Conservation (phyloP, 2,329 filamentous ascomycete genomes). For the Ramularia collo-cygni region DNA sequence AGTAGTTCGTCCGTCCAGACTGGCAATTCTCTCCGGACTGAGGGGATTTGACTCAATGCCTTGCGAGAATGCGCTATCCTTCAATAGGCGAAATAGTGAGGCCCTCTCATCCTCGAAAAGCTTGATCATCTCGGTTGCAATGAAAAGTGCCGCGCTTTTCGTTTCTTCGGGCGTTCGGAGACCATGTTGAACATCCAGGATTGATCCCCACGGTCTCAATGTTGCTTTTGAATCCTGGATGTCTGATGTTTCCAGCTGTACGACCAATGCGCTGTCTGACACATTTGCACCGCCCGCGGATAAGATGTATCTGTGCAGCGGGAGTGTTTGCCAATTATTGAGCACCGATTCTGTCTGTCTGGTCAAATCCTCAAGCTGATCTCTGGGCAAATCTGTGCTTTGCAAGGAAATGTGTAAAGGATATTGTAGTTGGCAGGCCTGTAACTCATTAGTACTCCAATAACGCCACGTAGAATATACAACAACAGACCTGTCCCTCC, state of each 20-base stretch:
- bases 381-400: constrained; percentile 56
- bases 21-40: constrained; percentile 14
- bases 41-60: constrained; percentile 27
- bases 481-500: constrained; percentile 64
- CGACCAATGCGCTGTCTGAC: constrained; percentile 53
- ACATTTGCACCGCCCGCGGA: constrained; percentile 10
- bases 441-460: constrained; percentile 1
- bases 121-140: constrained; percentile 68
- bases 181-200: constrained; percentile 72
- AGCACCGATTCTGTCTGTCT: constrained; percentile 78
- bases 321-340: constrained; percentile 80
- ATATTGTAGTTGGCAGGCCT: constrained; percentile 85
- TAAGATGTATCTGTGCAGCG: constrained; percentile 72
- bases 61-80: constrained; percentile 23
- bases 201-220: constrained; percentile 61
- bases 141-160: constrained; percentile 64
- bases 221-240: constrained; percentile 47
- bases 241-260: constrained; percentile 62
- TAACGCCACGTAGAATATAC: background rate
- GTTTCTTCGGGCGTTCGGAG: constrained; percentile 58
- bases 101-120: constrained; percentile 85
- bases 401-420: constrained; percentile 76
- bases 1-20: constrained; percentile 63
- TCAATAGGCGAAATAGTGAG: constrained; percentile 49
- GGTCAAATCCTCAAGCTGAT: constrained; percentile 66